A percentile compares a stretch with the other conserved stretches of the same genome.
phyloP scores from a whole-genome alignment of 1,139 yeast genomes.

The Taiozyma sp. region DNA sequence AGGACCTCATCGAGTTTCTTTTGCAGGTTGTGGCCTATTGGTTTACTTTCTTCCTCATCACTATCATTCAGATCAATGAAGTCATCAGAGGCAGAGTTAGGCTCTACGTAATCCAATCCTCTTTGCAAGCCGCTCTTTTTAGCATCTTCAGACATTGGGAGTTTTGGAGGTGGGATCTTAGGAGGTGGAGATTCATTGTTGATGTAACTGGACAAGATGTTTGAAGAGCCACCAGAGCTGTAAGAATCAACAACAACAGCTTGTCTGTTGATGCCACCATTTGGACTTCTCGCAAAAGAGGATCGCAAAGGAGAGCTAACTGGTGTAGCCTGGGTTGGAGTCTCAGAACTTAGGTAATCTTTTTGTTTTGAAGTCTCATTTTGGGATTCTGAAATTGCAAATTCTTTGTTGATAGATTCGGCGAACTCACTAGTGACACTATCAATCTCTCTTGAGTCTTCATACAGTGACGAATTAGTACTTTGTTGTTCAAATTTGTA shows the following conservation, averaged over 20 bases:
- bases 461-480: not conserved
- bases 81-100: slow-evolving; percentile 11
- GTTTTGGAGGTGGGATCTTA: slow-evolving; percentile 14
- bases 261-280: slow-evolving; percentile 26
- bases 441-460: not conserved
- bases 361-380: not conserved
- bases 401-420: not conserved
- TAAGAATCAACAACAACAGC: slow-evolving; percentile 26
- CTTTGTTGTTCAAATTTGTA: not conserved
- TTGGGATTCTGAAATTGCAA: not conserved
- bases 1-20: not conserved
- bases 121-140: not conserved
- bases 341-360: not conserved
- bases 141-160: slow-evolving; percentile 2
- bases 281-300: slow-evolving; percentile 14
- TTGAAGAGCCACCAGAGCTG: slow-evolving; percentile 22
- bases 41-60: slow-evolving; percentile 7
- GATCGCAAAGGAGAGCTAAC: slow-evolving; percentile 17
- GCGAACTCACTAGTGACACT: not conserved
- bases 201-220: slow-evolving; percentile 19
- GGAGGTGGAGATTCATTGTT: slow-evolving; percentile 19
- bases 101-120: not conserved
- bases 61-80: slow-evolving; percentile 21
- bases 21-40: not conserved
- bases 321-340: slow-evolving; percentile 7